Conservation (phyloP, 2,329 filamentous ascomycete species). For the Ilyonectria robusta region DNA sequence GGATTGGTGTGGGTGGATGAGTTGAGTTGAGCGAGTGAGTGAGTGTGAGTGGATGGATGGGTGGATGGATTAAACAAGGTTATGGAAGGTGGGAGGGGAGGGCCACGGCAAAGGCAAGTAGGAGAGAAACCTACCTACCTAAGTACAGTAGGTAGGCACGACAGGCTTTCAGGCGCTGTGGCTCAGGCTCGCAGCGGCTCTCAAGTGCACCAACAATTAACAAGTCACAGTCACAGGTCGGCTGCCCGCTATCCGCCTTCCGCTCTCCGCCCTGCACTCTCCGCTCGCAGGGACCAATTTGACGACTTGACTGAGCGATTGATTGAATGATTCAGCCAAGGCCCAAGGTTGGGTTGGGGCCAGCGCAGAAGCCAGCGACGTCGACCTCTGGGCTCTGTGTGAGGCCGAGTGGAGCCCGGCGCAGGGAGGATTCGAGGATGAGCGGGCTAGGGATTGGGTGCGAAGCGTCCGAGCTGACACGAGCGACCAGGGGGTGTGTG, state of each 20-base stretch:
- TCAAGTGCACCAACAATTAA: background rate
- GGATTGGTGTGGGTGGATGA: background rate
- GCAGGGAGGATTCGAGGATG: slow-evolving; percentile 45
- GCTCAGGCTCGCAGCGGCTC: background rate
- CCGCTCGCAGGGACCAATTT: background rate
- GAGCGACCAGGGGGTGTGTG: slow-evolving; percentile 32
- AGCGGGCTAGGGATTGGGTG: slow-evolving; percentile 51
- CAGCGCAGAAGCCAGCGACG: slow-evolving; percentile 39
- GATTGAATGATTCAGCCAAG: slow-evolving; percentile 46
- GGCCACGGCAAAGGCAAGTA: slow-evolving; percentile 11
- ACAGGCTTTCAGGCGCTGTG: slow-evolving; percentile 1
- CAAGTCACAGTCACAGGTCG: too few relatives aligned
- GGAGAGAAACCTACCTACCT: background rate
- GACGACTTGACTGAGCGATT: slow-evolving; percentile 29
- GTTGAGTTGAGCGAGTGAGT: background rate
- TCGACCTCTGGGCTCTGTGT: slow-evolving; percentile 37
- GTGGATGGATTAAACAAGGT: slow-evolving; percentile 24
- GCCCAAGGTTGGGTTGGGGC: slow-evolving; percentile 31
- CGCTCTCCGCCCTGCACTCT: background rate
- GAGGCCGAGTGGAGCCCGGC: slow-evolving; percentile 44
- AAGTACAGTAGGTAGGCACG: background rate
- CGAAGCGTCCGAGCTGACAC: slow-evolving; percentile 52
- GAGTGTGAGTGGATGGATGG: background rate
- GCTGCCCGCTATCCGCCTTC: background rate
- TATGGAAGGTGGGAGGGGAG: slow-evolving; percentile 20